Base-by-base conservation (phyloP, 2,329 filamentous ascomycete genomes). In the Claviceps maximensis region DNA sequence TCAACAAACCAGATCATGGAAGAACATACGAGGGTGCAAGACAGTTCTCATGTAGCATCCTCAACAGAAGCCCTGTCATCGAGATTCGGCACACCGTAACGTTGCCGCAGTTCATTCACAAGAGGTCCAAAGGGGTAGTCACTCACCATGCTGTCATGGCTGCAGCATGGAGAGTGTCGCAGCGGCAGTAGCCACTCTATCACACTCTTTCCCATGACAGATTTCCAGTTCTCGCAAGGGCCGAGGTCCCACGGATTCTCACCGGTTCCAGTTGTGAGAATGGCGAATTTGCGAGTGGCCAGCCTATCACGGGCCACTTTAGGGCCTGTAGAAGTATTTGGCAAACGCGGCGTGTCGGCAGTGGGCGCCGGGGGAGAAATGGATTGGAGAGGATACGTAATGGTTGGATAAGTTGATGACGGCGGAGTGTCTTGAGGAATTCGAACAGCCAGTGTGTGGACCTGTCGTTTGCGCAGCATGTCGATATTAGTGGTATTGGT, bases 221-320 rank as follows among this genome's bases (percentile, higher is more conserved):
- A 78, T 58, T 81, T 79, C 70, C 89, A 84, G 62, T 97, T 97
- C 29, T 74, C 69, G 56, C 78, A 74, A 9, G 70, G 69, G 2
- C 86, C 87, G 1, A 93, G 71, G 60, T 95, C 80, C 83, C 89
- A 98, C 0, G 89, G 88, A 59, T 95, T 95, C 59, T 93, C 84
- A 10, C 87, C 84, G 0, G 80, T 76, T 3, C 80, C 73, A 0
- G 86, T 87, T 56, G 80, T 77, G 2, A 96, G 72, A 42, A 97
- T 84, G 13, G 87, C 89, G 64, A 95, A 97, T 12, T 79, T 85
- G 29, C 83, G 78, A 5, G 71, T 74, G 25, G 81, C 79, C 2
- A 72, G 67, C 45, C 64, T 60, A 57, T 78, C 77, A 33, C 72
- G 67, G 5, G 62, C 57, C 3, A 62, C 60, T 19, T 55, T 48